Evolutionary conservation across 192 early-diverging fungal species (phyloP), one percentile per base, ranked within the genome.

Genomic region (Paraglomus occultum): DNA sequence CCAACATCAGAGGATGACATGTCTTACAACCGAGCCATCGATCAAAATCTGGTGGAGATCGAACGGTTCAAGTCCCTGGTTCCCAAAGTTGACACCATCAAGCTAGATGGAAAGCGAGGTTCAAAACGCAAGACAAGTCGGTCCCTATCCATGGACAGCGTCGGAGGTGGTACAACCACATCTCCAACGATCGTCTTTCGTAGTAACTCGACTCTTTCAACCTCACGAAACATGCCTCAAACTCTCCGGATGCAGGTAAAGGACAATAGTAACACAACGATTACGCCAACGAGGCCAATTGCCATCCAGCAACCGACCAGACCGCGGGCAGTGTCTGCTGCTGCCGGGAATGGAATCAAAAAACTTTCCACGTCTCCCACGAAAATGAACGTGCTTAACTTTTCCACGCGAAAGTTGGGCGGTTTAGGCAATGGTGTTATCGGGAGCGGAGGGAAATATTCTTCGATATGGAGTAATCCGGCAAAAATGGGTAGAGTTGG

Each of bases 121-220:
- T 39, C 51, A 17, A 65, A 51, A 65, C 64, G 64, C 17, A 65
- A 65, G 12, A 65, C 64, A 40, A 65, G 46, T 17, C 18, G 64
- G 18, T 65, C 64, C 8, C 51, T 65, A 6, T 65, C 64, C 38
- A 50, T 65, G n/a, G 64, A 65, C 51, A 65, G 64, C n/a, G 64
- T 31, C 10, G 31, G 31, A 31, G 31, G 64, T 18, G 38, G 12
- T n/a, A 5, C 31, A 15, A 63, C 17, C 9, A 44, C 14, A n/a
- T 51, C 11, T 17, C 38, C 18, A 5, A 50, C n/a, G 49, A 51
- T 45, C 50, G 49, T n/a, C 17, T 39, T 51, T 65, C 48, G 48
- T 31, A 31, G 31, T 3, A 31, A 31, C 3, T 2, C 31, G 3
- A 31, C 31, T 31, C 31, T 31, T 31, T 31, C 31, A 31, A 31